These are phyloP conservation scores for Botryotinia convoluta DNA, from an alignment of 2,329 filamentous ascomycete genomes.

Conservation along the genomic window DNA sequence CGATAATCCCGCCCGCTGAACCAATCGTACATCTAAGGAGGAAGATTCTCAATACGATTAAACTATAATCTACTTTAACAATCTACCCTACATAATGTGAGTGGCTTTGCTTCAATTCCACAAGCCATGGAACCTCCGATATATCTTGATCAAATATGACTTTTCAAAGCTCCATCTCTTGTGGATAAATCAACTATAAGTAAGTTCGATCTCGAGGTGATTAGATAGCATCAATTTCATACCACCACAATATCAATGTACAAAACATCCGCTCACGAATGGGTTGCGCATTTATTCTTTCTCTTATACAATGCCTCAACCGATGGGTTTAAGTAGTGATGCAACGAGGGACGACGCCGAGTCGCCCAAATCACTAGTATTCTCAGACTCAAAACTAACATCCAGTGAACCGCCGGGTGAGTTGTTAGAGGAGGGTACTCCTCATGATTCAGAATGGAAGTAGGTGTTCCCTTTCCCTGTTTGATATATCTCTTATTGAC, in stretches of 20 bases:
- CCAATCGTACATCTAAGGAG: neutral
- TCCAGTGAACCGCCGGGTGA: neutral
- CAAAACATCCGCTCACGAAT: no score
- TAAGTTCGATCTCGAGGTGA: neutral
- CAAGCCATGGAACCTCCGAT: neutral
- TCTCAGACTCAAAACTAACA: neutral
- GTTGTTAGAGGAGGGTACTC: neutral
- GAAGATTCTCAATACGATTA: neutral
- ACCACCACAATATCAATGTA: neutral
- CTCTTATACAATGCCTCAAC: neutral
- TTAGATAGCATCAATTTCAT: neutral
- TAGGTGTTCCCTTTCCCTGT: neutral
- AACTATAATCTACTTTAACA: neutral
- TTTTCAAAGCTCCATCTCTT: neutral
- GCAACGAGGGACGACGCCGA: neutral
- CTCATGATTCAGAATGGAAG: conserved; percentile 18
- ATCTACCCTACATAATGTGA: neutral
- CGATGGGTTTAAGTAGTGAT: neutral
- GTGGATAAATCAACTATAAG: neutral
- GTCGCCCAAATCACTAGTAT: neutral
- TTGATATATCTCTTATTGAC: neutral
- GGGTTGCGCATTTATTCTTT: no score
- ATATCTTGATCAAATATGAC: neutral
- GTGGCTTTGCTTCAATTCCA: neutral
- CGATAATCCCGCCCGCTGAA: neutral